Base-by-base conservation (phyloP, 352 stramenopile species). In the Phytophthora crassamura region DNA sequence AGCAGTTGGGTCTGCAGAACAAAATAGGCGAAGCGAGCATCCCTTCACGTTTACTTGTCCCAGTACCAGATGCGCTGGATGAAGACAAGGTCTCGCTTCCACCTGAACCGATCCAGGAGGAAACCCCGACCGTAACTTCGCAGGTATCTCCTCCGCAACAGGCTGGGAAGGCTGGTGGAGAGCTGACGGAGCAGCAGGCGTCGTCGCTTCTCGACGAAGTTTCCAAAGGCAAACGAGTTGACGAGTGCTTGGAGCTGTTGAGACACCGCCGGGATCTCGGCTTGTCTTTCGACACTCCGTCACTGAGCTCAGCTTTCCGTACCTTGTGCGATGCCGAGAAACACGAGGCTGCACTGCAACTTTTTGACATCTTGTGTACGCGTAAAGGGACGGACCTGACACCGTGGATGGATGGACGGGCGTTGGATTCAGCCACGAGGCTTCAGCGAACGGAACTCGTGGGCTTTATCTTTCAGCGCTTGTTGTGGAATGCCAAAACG, bases 221-320 rank as follows among this genome's bases (percentile, higher is more conserved):
- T 33, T 32, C 33, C 5, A 35, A 46, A 11, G 8, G 32, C 40
- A 53, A 15, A 45, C 55, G 63, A 11, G 60, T 72, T 4, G 50
- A 50, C 15, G 77, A 88, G 33, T 80, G 75, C 54, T 59, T 88
- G 14, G 75, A 87, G 15, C 58, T 84, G 42, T 56, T 90, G 55
- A 64, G 68, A 10, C 89, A 84, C 54, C 66, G 81, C 30, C 72
- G 77, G 33, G 62, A 82, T 11, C 59, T 83, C 42, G 70, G 72
- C 41, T 46, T 87, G 34, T 75, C 75, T 18, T 77, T 78, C 18
- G 78, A 75, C 42, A 87, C 84, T 60, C 71, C 81, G 15, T 50
- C 53, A 8, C 32, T 6, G 8, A 22, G 16, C 11, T 11, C 18
- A 16, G 15, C 53, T 7, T 53, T 62, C 33, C 54, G 33, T 15